These are phyloP conservation scores for Rhododendron kiyosumense DNA, from an alignment of 148 eudicot species.

Conservation along the genomic window DNA sequence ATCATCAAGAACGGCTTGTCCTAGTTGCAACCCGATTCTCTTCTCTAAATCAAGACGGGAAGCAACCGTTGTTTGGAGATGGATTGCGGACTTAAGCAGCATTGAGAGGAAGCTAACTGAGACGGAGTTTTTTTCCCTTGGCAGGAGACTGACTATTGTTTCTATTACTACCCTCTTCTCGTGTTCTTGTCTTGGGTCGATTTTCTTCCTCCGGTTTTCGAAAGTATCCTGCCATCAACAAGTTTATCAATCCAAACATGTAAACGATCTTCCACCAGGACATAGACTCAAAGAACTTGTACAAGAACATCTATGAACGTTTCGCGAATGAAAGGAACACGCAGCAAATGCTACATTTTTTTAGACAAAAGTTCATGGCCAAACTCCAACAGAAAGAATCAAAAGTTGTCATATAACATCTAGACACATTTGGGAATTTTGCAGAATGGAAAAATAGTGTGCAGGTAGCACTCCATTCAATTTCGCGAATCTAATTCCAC, in stretches of 20 bases:
- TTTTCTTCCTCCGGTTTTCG: slow-evolving; percentile 64
- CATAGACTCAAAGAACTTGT: not conserved
- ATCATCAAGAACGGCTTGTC: slow-evolving; percentile 81
- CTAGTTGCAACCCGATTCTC: slow-evolving; percentile 75
- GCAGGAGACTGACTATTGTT: slow-evolving; percentile 88
- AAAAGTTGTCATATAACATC: no score
- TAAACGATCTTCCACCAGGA: not conserved
- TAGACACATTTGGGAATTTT: not conserved
- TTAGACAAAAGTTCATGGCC: not conserved
- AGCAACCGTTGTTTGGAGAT: slow-evolving; percentile 78
- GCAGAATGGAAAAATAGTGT: not conserved
- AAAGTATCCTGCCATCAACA: slow-evolving; percentile 49
- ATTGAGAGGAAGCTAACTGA: slow-evolving; percentile 85
- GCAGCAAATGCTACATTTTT: not conserved
- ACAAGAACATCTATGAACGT: not conserved
- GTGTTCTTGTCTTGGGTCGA: slow-evolving; percentile 67
- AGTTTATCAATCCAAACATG: not conserved
- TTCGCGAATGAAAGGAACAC: not conserved
- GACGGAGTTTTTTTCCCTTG: slow-evolving; percentile 64
- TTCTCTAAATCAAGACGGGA: slow-evolving; percentile 95
- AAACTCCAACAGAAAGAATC: not conserved
- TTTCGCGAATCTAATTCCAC: not conserved
- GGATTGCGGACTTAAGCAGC: slow-evolving; percentile 77
- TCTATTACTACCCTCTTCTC: slow-evolving; percentile 81
- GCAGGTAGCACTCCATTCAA: not conserved